phyloP scores from a whole-genome alignment of 148 eudicot genomes.

The Chenopodium suecicum region DNA sequence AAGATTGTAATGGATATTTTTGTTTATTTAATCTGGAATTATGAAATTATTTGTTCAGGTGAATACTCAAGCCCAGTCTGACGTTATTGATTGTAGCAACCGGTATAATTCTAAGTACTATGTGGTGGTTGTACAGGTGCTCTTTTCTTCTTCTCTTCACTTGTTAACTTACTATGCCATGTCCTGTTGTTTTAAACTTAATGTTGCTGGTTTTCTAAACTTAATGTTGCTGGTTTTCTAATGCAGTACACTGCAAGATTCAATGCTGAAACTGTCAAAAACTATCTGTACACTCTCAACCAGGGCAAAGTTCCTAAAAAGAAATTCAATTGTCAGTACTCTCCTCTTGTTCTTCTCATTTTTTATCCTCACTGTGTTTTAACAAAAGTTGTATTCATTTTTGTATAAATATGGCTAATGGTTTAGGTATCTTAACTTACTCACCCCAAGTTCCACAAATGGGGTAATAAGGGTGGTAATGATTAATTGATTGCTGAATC shows the following conservation, averaged over 20 bases:
- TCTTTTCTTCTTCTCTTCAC: not conserved
- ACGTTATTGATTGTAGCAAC: constrained; percentile 75
- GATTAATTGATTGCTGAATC: no score
- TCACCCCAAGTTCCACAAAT: no score
- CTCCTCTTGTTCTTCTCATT: not conserved
- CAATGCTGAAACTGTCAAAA: constrained; percentile 91
- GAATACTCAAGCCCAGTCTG: constrained; percentile 87
- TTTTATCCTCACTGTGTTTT: not conserved
- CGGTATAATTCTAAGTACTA: constrained; percentile 86
- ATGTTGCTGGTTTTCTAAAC: constrained; percentile 3
- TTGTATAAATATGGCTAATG: not conserved
- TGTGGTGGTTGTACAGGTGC: constrained; percentile 92
- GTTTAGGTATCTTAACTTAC: not conserved
- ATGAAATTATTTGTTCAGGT: constrained; percentile 43
- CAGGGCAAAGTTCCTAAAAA: constrained; percentile 86
- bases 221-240: constrained; percentile 6
- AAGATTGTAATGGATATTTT: no score
- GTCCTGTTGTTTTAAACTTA: not conserved
- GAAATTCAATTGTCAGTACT: constrained; percentile 85
- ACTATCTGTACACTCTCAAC: constrained; percentile 72
- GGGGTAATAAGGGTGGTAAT: not conserved
- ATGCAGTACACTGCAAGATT: constrained; percentile 90
- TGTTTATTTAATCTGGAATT: no score
- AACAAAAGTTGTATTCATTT: not conserved
- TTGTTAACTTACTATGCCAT: no score